These are phyloP conservation scores for Ogataea kodamae DNA, from an alignment of 805 yeast genomes.

Conservation along the genomic window DNA sequence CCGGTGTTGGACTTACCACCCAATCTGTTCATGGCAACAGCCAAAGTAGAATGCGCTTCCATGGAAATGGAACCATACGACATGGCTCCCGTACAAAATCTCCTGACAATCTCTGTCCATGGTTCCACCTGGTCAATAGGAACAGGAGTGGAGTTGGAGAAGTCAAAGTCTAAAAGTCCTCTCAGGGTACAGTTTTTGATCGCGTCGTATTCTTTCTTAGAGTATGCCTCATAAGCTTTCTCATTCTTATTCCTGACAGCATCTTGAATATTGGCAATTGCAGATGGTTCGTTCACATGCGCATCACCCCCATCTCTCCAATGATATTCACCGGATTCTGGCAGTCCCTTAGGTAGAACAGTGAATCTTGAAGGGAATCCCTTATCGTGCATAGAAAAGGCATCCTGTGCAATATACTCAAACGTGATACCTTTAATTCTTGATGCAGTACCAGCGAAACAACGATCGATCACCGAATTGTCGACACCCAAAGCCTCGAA, in stretches of 20 bases:
- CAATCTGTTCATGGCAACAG: conserved; percentile 96
- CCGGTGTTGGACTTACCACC: conserved; percentile 99
- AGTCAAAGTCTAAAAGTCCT: conserved; percentile 91
- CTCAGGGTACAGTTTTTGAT: conserved; percentile 89
- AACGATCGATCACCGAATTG: conserved; percentile 89
- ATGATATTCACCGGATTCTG: conserved; percentile 96
- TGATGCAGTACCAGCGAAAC: conserved; percentile 97
- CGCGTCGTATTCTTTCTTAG: conserved; percentile 87
- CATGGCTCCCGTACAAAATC: conserved; percentile 99
- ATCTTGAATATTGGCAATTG: conserved; percentile 93
- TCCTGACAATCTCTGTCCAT: conserved; percentile 97
- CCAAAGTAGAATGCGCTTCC: conserved; percentile 97
- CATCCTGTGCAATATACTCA: conserved; percentile 95
- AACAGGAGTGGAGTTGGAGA: conserved; percentile 62
- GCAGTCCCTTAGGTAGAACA: conserved; percentile 67
- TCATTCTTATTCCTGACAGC: conserved; percentile 98
- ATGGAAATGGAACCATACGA: conserved; percentile 97
- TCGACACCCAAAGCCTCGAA: conserved; percentile 96
- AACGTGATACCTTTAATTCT: conserved; percentile 94
- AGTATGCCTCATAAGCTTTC: conserved; percentile 84
- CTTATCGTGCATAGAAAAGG: conserved; percentile 87
- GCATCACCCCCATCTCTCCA: conserved; percentile 99
- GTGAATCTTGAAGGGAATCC: conserved; percentile 82
- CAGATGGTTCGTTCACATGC: conserved; percentile 91
- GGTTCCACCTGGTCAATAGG: conserved; percentile 99